Percentiles rank a stretch among this genome's conserved stretches.
Evolutionary conservation across 129 eudicot genomes (phyloP).

Genomic region (Mikania micrantha): DNA sequence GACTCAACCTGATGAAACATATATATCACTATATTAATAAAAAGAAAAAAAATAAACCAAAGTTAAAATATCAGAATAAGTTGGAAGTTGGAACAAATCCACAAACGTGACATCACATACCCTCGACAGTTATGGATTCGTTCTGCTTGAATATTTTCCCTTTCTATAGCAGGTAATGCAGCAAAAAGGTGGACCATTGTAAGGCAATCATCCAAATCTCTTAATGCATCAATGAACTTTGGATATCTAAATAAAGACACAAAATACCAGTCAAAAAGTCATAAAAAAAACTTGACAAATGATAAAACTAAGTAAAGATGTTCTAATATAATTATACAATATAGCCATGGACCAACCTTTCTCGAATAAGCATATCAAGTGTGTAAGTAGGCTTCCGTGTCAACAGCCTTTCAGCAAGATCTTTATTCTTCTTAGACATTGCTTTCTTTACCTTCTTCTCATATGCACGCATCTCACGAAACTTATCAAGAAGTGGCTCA

Average conservation of each 20-base stretch:
- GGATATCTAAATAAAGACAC: slow-evolving; percentile 47
- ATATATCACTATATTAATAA: no score
- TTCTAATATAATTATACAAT: neutral
- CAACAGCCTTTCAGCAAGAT: slow-evolving; percentile 54
- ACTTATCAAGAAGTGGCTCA: slow-evolving; percentile 66
- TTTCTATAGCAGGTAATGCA: slow-evolving; percentile 66
- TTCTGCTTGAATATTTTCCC: slow-evolving; percentile 21
- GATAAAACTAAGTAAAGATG: neutral
- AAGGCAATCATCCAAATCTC: slow-evolving; percentile 90
- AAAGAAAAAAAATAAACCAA: no score
- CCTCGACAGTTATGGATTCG: no score
- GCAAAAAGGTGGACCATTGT: slow-evolving; percentile 89
- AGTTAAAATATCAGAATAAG: no score
- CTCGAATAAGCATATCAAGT: slow-evolving; percentile 52
- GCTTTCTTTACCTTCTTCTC: slow-evolving; percentile 71
- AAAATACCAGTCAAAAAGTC: neutral
- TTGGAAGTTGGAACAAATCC: no score
- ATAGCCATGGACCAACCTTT: slow-evolving; percentile 33
- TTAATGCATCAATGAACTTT: slow-evolving; percentile 68
- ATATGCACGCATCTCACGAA: slow-evolving; percentile 59
- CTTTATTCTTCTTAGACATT: slow-evolving; percentile 56
- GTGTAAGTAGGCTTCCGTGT: slow-evolving; percentile 49
- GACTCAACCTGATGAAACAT: no score
- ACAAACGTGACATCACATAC: no score
- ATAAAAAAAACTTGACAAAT: neutral